phyloP scores from a whole-genome alignment of 2,329 filamentous ascomycete genomes.

The Fusarium marasasianum region DNA sequence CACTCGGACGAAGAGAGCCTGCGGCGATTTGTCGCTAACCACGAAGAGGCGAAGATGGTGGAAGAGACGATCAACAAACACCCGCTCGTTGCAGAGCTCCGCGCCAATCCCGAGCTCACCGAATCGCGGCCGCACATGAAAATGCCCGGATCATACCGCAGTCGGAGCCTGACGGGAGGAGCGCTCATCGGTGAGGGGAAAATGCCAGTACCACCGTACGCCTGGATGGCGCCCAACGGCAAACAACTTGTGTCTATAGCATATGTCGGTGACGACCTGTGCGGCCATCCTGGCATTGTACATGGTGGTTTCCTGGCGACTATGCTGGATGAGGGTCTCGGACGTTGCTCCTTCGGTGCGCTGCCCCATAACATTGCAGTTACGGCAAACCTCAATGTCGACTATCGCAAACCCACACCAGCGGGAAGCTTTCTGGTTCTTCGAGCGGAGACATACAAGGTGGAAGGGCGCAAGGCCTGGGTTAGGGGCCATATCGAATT shows the following conservation, averaged over 20 bases:
- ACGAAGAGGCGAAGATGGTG: conserved; percentile 66
- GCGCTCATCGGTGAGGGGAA: conserved; percentile 78
- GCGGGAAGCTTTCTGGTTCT: conserved; percentile 82
- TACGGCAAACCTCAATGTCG: conserved; percentile 84
- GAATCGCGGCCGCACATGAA: conserved; percentile 90
- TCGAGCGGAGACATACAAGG: conserved; percentile 80
- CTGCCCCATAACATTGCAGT: conserved; percentile 86
- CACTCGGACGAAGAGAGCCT: conserved; percentile 77
- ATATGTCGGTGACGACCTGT: conserved; percentile 82
- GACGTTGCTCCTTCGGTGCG: conserved; percentile 86
- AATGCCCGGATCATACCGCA: conserved; percentile 75
- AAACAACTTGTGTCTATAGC: conserved; percentile 76
- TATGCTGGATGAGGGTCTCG: conserved; percentile 88
- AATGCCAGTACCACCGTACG: conserved; percentile 82
- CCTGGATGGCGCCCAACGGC: conserved; percentile 77
- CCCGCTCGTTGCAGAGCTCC: conserved; percentile 75
- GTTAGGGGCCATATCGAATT: conserved; percentile 88
- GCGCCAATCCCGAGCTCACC: conserved; percentile 70
- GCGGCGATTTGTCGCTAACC: conserved; percentile 66
- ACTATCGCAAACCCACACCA: conserved; percentile 83
- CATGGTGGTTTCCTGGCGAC: conserved; percentile 94
- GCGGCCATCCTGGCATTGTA: conserved; percentile 89
- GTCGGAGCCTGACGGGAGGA: conserved; percentile 83
- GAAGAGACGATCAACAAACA: conserved; percentile 80
- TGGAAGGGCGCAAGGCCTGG: conserved; percentile 95